Evolutionary conservation across 176 grass and related monocot genomes (phyloP).

Genomic region (Hordeum vulgare): DNA sequence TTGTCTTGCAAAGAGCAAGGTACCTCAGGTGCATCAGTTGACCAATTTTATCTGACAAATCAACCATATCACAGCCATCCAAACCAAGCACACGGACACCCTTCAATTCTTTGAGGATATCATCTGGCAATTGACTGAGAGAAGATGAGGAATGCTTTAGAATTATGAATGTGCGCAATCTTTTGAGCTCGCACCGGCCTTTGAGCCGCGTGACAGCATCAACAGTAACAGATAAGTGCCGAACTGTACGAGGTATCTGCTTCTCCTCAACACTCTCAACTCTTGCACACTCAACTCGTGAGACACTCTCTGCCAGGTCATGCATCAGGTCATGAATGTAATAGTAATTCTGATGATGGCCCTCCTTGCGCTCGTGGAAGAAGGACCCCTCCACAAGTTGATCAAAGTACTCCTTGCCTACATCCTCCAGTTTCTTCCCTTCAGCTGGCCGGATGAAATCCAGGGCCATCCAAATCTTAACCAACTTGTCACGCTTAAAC

Average conservation of each 20-base stretch:
- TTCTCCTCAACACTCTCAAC: background rate
- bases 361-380: constrained; percentile 15
- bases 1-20: constrained; percentile 29
- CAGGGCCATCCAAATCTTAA: constrained; percentile 53
- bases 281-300: constrained; percentile 19
- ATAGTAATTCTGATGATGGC: constrained; percentile 28
- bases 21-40: constrained; percentile 37
- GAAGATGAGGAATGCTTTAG: constrained; percentile 24
- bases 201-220: constrained; percentile 1
- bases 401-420: constrained; percentile 26
- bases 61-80: constrained; percentile 9
- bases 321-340: constrained; percentile 48
- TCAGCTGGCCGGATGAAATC: constrained; percentile 3
- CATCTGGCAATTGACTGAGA: constrained; percentile 15
- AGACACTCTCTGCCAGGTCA: constrained; percentile 30
- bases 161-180: constrained; percentile 27
- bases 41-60: constrained; percentile 1
- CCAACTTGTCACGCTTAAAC: constrained; percentile 26
- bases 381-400: constrained; percentile 28
- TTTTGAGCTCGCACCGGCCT: background rate
- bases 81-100: constrained; percentile 36
- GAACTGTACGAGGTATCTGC: constrained; percentile 10
- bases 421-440: constrained; percentile 3
- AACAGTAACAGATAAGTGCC: constrained; percentile 32
- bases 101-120: constrained; percentile 23